phyloP scores from a whole-genome alignment of 345 rosid species.

The Barbarea vulgaris region DNA sequence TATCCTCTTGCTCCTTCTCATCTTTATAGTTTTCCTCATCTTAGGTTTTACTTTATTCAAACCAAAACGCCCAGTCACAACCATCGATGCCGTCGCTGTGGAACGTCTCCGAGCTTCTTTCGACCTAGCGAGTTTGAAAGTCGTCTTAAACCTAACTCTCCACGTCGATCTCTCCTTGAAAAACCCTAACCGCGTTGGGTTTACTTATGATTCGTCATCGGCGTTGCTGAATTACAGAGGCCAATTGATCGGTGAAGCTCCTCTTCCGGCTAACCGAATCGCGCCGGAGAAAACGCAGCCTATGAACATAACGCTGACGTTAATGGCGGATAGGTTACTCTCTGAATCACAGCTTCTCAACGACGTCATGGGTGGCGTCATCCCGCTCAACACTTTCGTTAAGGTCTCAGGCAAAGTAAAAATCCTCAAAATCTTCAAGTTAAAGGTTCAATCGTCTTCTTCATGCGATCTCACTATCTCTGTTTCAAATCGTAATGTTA shows the following conservation, averaged over 20 bases:
- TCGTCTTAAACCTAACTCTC: conserved; percentile 54
- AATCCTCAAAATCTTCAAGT: conserved; percentile 48
- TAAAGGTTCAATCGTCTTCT: conserved; percentile 50
- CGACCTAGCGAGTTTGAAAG: conserved; percentile 30
- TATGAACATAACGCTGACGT: conserved; percentile 61
- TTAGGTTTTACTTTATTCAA: conserved; percentile 75
- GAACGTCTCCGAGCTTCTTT: conserved; percentile 42
- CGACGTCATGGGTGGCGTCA: conserved; percentile 46
- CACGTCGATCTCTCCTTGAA: conserved; percentile 53
- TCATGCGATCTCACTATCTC: conserved; percentile 60
- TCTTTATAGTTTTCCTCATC: conserved; percentile 51
- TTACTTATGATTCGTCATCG: conserved; percentile 51
- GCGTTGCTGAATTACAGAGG: conserved; percentile 66
- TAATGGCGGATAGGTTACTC: conserved; percentile 70
- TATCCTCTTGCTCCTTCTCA: conserved; percentile 27
- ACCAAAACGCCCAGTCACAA: conserved; percentile 53
- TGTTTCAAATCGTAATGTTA: conserved; percentile 47
- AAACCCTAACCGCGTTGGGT: conserved; percentile 74
- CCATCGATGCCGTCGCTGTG: conserved; percentile 52
- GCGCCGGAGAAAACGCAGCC: conserved; percentile 45
- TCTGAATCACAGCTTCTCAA: conserved; percentile 39
- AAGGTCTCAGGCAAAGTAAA: conserved; percentile 64
- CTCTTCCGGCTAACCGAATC: conserved; percentile 62
- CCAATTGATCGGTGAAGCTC: conserved; percentile 59
- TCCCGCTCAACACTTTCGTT: conserved; percentile 51